Evolutionary conservation across 371 early-diverging fungal genomes (phyloP), one percentile per base, ranked within the genome.

Genomic region (Mucor velutinosus): DNA sequence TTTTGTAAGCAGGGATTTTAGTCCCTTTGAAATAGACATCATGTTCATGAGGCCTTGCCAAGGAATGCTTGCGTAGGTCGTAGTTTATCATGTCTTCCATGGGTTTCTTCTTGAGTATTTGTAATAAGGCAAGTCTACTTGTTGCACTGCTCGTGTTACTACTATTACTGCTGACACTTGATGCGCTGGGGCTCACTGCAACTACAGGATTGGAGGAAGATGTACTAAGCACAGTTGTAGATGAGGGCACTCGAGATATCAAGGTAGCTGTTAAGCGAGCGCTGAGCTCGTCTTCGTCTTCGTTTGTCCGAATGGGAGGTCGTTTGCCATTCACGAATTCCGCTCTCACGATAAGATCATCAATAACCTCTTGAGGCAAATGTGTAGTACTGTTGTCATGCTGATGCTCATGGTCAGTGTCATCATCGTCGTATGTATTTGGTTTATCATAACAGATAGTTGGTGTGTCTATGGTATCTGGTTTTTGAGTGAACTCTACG

Each of bases 51-150:
- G 84, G 80, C 21, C 77, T 65, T 11, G 59, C 41, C 5, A 83
- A 60, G 10, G 79, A 76, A 15, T 66, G 63, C 60, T 83, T 83
- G 32, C 76, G 72, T 15, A 81, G 19, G 17, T 81, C 82, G 59
- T 69, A 81, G 6, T 63, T 43, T 14, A 73, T 33, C 66, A 72
- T 65, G 19, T 76, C 74, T 35, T 76, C 73, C 51, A 59, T 66
- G 12, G 69, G 71, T 19, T 71, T 71, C 43, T 67, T 58, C 25
- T 76, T 76, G 0, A 74, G 47, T 0, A 68, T 65, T 41, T 72
- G 64, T 25, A 68, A 21, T 32, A 72, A 25, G 1, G 69, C 69
- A 33, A 60, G 41, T 17, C 67, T 58, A 6, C 47, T 65, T 2
- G 64, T 64, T 25, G 72, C 45, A 0, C 57, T 72, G 33, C 60